Percentiles rank a stretch among this genome's conserved stretches.
These are phyloP conservation scores for Tuber calosporum DNA, from an alignment of 495 filamentous ascomycete genomes.

Conservation along the genomic window DNA sequence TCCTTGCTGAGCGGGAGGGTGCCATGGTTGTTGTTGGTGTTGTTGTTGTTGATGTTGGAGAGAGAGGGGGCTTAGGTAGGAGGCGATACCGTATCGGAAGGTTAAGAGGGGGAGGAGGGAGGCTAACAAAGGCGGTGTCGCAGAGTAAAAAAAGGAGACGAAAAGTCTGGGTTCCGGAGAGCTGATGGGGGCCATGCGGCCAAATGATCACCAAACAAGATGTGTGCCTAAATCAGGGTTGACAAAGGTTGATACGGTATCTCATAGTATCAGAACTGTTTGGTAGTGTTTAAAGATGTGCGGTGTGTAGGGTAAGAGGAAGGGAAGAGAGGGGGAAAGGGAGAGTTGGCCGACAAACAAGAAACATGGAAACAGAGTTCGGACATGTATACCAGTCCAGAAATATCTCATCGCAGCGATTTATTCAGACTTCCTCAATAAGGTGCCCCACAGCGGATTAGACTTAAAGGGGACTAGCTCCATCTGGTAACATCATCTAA, in stretches of 20 bases:
- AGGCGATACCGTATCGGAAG: neutral
- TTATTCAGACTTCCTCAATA: neutral
- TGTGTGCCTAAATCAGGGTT: neutral
- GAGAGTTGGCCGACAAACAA: neutral
- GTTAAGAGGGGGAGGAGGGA: neutral
- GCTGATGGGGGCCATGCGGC: neutral
- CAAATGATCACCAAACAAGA: neutral
- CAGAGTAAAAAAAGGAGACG: neutral
- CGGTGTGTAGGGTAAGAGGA: neutral
- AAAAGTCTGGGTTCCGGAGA: neutral
- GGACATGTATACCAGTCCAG: neutral
- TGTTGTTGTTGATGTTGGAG: too few relatives aligned
- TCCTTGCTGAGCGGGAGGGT: constrained; percentile 86
- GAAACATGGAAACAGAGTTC: neutral
- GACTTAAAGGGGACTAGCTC: neutral
- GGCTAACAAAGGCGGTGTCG: neutral
- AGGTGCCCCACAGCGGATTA: neutral
- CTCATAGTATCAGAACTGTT: too few relatives aligned
- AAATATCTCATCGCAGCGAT: neutral
- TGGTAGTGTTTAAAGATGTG: neutral
- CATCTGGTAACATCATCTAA: neutral
- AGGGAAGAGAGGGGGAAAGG: neutral
- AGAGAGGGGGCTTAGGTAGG: neutral
- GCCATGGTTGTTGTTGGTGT: constrained; percentile 55
- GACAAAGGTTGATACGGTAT: neutral